Evolutionary conservation across 345 rosid species (phyloP), one percentile per base, ranked within the genome.

Genomic region (Brassica rapa): DNA sequence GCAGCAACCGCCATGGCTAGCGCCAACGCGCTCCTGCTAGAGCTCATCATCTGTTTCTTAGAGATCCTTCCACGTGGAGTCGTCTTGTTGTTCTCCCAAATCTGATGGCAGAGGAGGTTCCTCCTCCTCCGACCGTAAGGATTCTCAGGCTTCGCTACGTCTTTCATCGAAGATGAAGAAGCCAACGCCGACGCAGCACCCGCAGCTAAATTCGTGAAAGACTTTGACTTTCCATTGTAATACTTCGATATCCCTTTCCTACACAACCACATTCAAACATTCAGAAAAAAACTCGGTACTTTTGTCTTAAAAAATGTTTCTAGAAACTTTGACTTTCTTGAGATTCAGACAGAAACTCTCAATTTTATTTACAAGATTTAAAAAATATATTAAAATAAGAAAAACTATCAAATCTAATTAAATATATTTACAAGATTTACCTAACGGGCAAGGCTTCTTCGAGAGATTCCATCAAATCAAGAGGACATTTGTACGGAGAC

Each of bases 201-300:
- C 2, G 81, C 88, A 0, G 80, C 85, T 55, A 95, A 66, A 72
- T 84, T 91, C 0, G 98, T 86, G 65, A 84, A 95, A 0, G 97
- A 91, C 82, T 86, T 93, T 0, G 99, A 93, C 81, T 93, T 95
- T 4, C 99, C 99, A 60, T 68, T 80, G 82, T 91, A 95, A 80
- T 84, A 93, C 33, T 75, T 90, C 0, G 99, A 95, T 57, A 95
- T 90, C 8, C 98, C 94, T 80, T 85, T 87, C 87, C 98, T 91
- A 89, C 71, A 78, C 43, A 74, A 73, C 29, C 77, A 77, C 39
- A 62, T 53, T 11, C 35, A 37, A 23, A 23, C n/a, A 4, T 27
- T 49, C 67, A 68, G 70, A 57, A 14, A 74, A 32, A 33, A 6
- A 5, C 1, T 62, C 4, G 14, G 14, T 41, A 41, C 49, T 4